Base-by-base conservation (phyloP, 2,329 filamentous ascomycete species). In the Tetracladium maxilliforme region DNA sequence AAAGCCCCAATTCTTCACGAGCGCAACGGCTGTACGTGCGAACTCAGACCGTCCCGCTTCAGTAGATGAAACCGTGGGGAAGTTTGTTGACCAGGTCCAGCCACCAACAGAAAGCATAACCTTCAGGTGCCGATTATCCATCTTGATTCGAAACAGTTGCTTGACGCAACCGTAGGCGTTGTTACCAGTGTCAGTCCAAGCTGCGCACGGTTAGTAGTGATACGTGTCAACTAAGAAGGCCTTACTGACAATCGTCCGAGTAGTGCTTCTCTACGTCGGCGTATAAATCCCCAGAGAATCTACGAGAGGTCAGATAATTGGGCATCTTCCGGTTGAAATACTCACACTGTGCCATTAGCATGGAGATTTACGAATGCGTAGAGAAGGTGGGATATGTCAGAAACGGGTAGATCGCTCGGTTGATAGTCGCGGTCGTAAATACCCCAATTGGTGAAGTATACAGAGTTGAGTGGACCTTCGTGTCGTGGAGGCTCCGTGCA, bases 111-210 rank as follows among this genome's bases (percentile, higher is more conserved):
- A 79, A 6, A 92, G 61, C 14, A 90, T 56, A 2, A 77, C 61
- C 44, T 87, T 87, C 25, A 92, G 47, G 25, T 80, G 68, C n/a
- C 81, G 70, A 48, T 92, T 73, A 32, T 60, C 50, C 46, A 83
- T 71, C 53, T 92, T 92, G 21, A 81, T 56, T 6, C 78, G 52
- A 43, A 66, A 80, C 2, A 90, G 56, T 41, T 87, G 78, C 54
- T 87, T 87, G 25, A 81, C 49, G 42, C 72, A 78, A 20, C 82
- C 83, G 36, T 86, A 86, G 25, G 75, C 67, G 42, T 90, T 87
- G 31, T 56, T 73, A 8, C 75, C 60, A 1, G 47, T 37, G 26
- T 78, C 71, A 30, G 70, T 69, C 70, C 70, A 75, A 4, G 52
- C n/a, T n/a, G n/a, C n/a, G n/a, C n/a, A n/a, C n/a, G n/a, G n/a